Percentiles rank a stretch among this genome's conserved stretches.
These are phyloP conservation scores for Scutellaria galericulata DNA, from an alignment of 257 asterid genomes.

Conservation along the genomic window DNA sequence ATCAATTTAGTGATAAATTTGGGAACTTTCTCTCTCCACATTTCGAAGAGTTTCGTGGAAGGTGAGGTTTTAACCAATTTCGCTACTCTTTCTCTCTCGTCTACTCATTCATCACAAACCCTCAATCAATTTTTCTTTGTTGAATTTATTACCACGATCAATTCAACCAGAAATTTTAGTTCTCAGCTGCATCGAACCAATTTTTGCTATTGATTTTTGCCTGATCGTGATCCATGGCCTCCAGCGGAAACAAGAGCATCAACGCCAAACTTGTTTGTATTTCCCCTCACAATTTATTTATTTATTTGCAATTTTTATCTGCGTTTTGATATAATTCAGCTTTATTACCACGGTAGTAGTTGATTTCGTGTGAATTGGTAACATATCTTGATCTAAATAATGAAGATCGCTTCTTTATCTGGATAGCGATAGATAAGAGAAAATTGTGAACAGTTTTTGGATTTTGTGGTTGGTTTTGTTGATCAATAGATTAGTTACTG, in stretches of 20 bases:
- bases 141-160: neutral
- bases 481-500: neutral
- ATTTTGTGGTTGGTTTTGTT: neutral
- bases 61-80: neutral
- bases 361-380: neutral
- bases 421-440: neutral
- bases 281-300: neutral
- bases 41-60: neutral
- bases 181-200: conserved; percentile 4
- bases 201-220: conserved; percentile 17
- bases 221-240: conserved; percentile 50
- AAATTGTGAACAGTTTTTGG: conserved; percentile 13
- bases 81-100: conserved; percentile 1
- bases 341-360: neutral
- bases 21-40: neutral
- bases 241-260: conserved; percentile 71
- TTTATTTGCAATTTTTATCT: conserved; percentile 6
- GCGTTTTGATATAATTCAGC: conserved; percentile 18
- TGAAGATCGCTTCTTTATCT: conserved; percentile 13
- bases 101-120: conserved; percentile 27
- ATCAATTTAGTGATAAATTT: neutral
- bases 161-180: conserved; percentile 11
- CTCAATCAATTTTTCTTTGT: neutral
- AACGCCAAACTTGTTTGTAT: conserved; percentile 69
- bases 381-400: neutral